Percentiles rank a stretch among this genome's conserved stretches.
Evolutionary conservation across 495 filamentous ascomycete genomes (phyloP).

Genomic region (Ascodesmis nigricans): DNA sequence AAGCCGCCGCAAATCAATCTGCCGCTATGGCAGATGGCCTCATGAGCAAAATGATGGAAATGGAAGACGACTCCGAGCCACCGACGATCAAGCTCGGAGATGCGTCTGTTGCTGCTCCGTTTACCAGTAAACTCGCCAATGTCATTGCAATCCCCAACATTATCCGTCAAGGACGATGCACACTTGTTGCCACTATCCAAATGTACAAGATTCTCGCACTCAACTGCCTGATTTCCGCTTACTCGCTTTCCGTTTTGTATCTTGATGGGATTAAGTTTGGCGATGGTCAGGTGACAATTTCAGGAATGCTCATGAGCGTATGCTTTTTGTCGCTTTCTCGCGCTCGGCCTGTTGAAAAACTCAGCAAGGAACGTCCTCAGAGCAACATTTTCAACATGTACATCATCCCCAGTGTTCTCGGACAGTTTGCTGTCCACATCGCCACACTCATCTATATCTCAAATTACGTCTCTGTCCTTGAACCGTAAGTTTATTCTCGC

Average conservation of each 20-base stretch:
- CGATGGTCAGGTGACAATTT: constrained; percentile 95
- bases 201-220: constrained; percentile 99
- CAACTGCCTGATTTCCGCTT: constrained; percentile 95
- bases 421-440: constrained; percentile 94
- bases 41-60: constrained; percentile 71
- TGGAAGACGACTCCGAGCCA: constrained; percentile 74
- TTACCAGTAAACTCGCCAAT: constrained; percentile 92
- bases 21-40: constrained; percentile 69
- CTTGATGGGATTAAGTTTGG: constrained; percentile 98
- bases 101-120: constrained; percentile 88
- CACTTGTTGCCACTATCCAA: constrained; percentile 92
- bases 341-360: constrained; percentile 78
- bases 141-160: constrained; percentile 97
- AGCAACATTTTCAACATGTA: constrained; percentile 98
- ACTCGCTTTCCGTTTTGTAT: constrained; percentile 90
- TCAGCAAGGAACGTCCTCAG: constrained; percentile 94
- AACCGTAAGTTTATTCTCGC: constrained; percentile 39
- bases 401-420: constrained; percentile 93
- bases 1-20: constrained; percentile 44
- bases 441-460: constrained; percentile 87
- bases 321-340: constrained; percentile 95
- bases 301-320: constrained; percentile 98
- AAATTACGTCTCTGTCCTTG: constrained; percentile 57
- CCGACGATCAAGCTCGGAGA: constrained; percentile 94
- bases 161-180: constrained; percentile 89